Evolutionary conservation across 2,329 filamentous ascomycete genomes (phyloP), one percentile per base, ranked within the genome.

Genomic region (Camillea tinctor): DNA sequence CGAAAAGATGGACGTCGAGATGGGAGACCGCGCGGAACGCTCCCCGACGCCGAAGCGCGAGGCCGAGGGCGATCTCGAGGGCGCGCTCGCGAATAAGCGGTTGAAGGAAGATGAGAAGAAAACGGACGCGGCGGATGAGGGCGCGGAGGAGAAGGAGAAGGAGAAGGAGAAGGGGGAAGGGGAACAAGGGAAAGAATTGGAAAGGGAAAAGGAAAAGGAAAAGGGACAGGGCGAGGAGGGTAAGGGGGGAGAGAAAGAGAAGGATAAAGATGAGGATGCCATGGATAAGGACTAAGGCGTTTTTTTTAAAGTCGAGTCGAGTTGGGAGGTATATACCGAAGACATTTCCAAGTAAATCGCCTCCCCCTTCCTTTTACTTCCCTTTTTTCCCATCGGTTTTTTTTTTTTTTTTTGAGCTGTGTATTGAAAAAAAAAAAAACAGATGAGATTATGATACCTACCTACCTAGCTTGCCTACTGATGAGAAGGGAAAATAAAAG

Each of bases 41-140:
- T 30, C 26, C 26, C 26, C 26, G 21, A 77, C 77, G n/a, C 75
- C 81, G 1, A 88, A 88, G 71, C 78, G 84, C 40, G 83, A 85
- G 60, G 84, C 84, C 0, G 81, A 82, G 2, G 80, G 81, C 21
- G 76, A 80, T 2, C 73, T 80, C 0, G 76, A 78, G 22, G 72
- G 73, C 2, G 6, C 7, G 9, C 73, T 73, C 19, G 69, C 71
- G 30, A 71, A 69, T 40, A 86, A 86, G 76, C 83, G 81, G 67
- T 55, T 80, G 0, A 85, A 80, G 72, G 80, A 81, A 55, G 78
- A 77, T 50, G 6, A 60, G 19, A 64, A 57, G n/a, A 65, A 56
- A 30, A 56, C 21, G 23, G 56, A 63, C 56, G 58, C 52, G 52
- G 60, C 59, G n/a, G 50, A 21, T 8, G 51, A 67, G 50, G 55